These are phyloP conservation scores for Hygrophila difformis DNA, from an alignment of 257 asterid species.

Conservation along the genomic window DNA sequence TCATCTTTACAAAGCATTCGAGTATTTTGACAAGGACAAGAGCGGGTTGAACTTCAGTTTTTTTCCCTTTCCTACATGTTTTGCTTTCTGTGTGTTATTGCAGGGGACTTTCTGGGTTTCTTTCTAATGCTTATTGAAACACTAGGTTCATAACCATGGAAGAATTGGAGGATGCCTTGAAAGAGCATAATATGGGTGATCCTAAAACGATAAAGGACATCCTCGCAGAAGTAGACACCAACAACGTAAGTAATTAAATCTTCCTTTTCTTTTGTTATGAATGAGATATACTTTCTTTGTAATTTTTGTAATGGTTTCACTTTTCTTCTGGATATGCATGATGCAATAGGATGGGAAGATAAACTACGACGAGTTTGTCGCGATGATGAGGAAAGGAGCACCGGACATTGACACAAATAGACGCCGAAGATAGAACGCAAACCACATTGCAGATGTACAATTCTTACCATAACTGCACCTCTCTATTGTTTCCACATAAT, in stretches of 20 bases:
- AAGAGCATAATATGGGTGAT: constrained; percentile 47
- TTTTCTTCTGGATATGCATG: no score
- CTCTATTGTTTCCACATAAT: no score
- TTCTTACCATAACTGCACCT: no score
- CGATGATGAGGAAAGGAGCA: constrained; percentile 88
- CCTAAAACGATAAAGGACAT: constrained; percentile 63
- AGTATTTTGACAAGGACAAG: constrained; percentile 47
- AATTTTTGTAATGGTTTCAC: no score
- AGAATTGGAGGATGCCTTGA: constrained; percentile 57
- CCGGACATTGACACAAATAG: constrained; percentile 53
- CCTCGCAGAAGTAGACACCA: constrained; percentile 62
- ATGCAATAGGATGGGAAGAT: constrained; percentile 82
- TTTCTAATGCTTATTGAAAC: neutral
- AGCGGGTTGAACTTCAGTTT: constrained; percentile 20
- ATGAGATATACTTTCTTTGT: neutral
- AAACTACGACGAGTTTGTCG: constrained; percentile 72
- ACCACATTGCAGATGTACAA: no score
- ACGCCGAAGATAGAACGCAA: constrained; percentile 64
- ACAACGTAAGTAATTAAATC: constrained; percentile 28
- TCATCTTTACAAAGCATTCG: constrained; percentile 57
- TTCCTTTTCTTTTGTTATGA: neutral
- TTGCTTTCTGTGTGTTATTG: no score
- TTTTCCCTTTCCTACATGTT: no score
- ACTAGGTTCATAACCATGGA: constrained; percentile 68
- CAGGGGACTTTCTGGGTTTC: neutral